phyloP scores from a whole-genome alignment of 805 yeast genomes.

The Metschnikowia amazonensis region DNA sequence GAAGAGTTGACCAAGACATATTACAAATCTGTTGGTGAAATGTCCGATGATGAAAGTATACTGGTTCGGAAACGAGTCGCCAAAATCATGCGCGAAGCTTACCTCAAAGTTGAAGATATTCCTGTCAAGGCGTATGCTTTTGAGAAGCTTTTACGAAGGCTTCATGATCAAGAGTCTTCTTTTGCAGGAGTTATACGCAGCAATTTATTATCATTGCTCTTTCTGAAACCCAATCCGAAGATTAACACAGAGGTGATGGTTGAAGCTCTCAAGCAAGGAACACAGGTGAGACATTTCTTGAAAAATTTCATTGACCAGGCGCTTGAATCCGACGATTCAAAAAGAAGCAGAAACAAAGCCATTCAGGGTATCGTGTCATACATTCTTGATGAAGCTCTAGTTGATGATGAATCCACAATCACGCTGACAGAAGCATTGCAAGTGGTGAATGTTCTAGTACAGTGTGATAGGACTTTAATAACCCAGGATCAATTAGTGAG shows the following conservation, averaged over 20 bases:
- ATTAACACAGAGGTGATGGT: background rate
- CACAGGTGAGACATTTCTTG: conserved; percentile 22
- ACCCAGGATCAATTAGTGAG: conserved; percentile 63
- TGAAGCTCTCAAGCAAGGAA: conserved; percentile 12
- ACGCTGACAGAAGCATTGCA: conserved; percentile 27
- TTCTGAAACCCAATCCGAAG: conserved; percentile 7
- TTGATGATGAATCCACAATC: background rate
- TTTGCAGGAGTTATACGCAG: conserved; percentile 38
- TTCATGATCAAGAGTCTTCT: conserved; percentile 69
- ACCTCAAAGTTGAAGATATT: conserved; percentile 28
- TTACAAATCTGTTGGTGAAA: conserved; percentile 45
- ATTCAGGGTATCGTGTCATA: conserved; percentile 2
- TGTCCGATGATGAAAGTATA: conserved; percentile 56
- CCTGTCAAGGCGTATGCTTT: conserved; percentile 40
- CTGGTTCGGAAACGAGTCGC: conserved; percentile 63
- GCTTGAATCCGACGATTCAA: background rate
- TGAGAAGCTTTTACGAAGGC: conserved; percentile 48
- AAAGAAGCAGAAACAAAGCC: background rate
- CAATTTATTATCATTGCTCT: conserved; percentile 28
- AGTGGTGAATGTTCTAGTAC: conserved; percentile 54
- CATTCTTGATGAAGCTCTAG: conserved; percentile 7
- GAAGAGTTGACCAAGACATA: conserved; percentile 47
- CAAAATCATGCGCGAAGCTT: conserved; percentile 48
- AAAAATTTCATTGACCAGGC: conserved; percentile 3
- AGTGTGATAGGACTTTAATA: conserved; percentile 49